Base-by-base conservation (phyloP, 305 asterid genomes). In the Fraxinus sp. region DNA sequence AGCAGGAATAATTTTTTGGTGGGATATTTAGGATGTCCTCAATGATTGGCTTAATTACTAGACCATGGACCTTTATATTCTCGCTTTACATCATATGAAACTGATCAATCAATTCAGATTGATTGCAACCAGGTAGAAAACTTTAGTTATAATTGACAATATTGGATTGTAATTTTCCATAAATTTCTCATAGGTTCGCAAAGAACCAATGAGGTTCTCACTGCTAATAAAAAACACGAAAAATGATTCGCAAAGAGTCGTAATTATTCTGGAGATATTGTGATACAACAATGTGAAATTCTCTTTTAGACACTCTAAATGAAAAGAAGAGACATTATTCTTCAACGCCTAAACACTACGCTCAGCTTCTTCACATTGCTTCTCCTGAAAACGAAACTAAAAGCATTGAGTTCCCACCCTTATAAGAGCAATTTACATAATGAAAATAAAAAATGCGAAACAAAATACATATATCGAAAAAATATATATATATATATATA, bases 331-430 rank as follows among this genome's bases (percentile, higher is more conserved):
- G 68, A 18, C 26, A 5, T 57, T n/a, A 49, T 57, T 5, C 3
- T 18, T 18, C 26, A 18, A 4, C 2, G 9, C 0, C 10, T 18
- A 57, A 57, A 57, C 24, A 1, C 24, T 49, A 14, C 6, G 59
- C 7, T 16, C 68, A 1, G 24, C 77, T 28, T 77, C 49, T 76
- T 82, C 75, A 89, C 86, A 85, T 83, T 83, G 87, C 86, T 26
- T 83, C 89, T 81, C 92, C 94, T 92, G 90, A 16, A 52, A 82
- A 14, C 11, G 8, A 43, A 57, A 33, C 8, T 30, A 4, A 49
- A 41, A 82, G 11, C 28, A 24, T 52, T 52, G 8, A 16, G 22
- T 16, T 4, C 46, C 64, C 64, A 57, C 66, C 2, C 26, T 57
- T 68, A 20, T 26, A 2, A 22, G n/a, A 18, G 70, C 9, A 3